phyloP scores from a whole-genome alignment of 257 asterid species.

The Petrea volubilis region DNA sequence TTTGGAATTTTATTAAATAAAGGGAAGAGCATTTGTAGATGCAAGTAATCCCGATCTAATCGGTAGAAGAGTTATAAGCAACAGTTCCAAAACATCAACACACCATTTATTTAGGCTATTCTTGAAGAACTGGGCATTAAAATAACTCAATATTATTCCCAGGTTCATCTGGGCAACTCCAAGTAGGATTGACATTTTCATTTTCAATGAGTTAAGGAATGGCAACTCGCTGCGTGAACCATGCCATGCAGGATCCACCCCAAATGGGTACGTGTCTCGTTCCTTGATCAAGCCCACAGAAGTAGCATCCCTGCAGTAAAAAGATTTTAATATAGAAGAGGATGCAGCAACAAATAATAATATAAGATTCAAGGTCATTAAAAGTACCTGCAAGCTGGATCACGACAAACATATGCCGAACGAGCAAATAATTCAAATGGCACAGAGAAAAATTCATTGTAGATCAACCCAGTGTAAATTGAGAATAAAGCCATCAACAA shows the following conservation, averaged over 20 bases:
- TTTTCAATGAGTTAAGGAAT: conserved; percentile 88
- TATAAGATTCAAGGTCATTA: conserved; percentile 14
- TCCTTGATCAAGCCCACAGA: conserved; percentile 84
- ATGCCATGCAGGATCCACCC: conserved; percentile 98
- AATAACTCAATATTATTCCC: conserved; percentile 89
- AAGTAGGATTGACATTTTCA: conserved; percentile 98
- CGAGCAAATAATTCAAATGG: conserved; percentile 85
- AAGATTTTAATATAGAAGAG: conserved; percentile 23
- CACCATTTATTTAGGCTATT: conserved; percentile 80
- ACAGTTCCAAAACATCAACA: conserved; percentile 18
- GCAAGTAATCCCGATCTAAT: conserved; percentile 11
- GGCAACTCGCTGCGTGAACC: conserved; percentile 96
- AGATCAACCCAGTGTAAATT: conserved; percentile 92
- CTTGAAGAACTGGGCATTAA: conserved; percentile 80
- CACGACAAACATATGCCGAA: conserved; percentile 93
- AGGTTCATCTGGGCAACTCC: conserved; percentile 99
- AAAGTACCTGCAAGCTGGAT: conserved; percentile 87
- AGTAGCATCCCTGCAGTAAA: conserved; percentile 71
- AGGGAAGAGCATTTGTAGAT: conserved; percentile 6
- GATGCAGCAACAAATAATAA: conserved; percentile 23
- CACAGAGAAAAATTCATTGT: conserved; percentile 92
- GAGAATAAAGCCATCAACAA: conserved; percentile 94
- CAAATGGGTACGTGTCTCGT: conserved; percentile 88
- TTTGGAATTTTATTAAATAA: not conserved
- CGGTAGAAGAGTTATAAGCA: conserved; percentile 8